Evolutionary conservation across 768 basidiomycete species (phyloP), one percentile per base, ranked within the genome.

Genomic region (Leccinum pellstonianum): DNA sequence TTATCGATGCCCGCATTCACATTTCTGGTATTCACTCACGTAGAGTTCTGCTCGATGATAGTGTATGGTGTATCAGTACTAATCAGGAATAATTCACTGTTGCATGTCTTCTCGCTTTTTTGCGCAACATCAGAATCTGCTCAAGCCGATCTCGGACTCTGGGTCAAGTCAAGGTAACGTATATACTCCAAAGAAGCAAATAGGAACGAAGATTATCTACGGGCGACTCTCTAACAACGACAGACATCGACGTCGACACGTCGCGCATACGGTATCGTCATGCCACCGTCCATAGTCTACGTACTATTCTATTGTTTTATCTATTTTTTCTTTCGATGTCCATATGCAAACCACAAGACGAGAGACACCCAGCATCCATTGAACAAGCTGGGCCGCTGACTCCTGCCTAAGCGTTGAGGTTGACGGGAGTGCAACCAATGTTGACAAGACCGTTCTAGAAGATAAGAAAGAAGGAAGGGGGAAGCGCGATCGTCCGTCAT

Each of bases 61-160:
- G 17, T 55, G 62, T 61, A 25, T 56, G 69, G 14, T 57, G 62
- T 61, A 66, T 61, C 48, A 10, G 43, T 61, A 57, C 52, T 61
- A 64, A 61, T 56, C 25, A 52, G 12, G 15, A 37, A 23, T 21
- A 3, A n/a, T 14, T 37, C 8, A 5, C 48, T 43, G 52, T 50
- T 23, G 31, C 25, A 37, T 21, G 29, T 14, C 49, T 14, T 60
- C n/a, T 5, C 11, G 19, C 23, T 33, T 11, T 46, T 19, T 27
- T 2, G 37, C 6, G 7, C 6, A 0, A 38, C 3, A 15, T 38
- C 15, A 38, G 15, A 37, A 37, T 37, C 35, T 37, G 37, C 37
- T 38, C 37, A 38, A 38, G 37, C 15, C 37, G 37, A 8, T 38
- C 15, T 38, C 37, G 37, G 37, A 38, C 37, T 38, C 15, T 38